A percentile compares a stretch with the other conserved stretches of the same genome.
phyloP scores from a whole-genome alignment of 2,329 filamentous ascomycete genomes.

The Penicillium sp. region DNA sequence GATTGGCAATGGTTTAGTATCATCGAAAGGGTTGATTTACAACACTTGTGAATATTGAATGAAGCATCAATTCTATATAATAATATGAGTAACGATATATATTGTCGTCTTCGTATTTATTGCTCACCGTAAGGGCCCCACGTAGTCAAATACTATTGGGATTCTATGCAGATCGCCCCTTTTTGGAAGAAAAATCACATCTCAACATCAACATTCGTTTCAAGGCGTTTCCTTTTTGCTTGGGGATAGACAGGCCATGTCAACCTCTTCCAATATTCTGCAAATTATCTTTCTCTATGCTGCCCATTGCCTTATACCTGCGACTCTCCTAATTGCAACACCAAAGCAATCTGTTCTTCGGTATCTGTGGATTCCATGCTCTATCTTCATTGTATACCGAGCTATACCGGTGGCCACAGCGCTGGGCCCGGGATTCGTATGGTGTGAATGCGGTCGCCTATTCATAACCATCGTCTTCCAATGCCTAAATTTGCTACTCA shows the following conservation, averaged over 20 bases:
- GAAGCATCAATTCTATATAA: neutral
- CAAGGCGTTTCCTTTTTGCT: neutral
- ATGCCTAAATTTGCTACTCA: slow-evolving; percentile 6
- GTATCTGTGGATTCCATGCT: slow-evolving; percentile 14
- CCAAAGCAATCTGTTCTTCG: slow-evolving; percentile 13
- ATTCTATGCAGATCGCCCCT: neutral
- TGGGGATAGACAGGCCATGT: neutral
- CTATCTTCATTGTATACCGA: slow-evolving; percentile 5
- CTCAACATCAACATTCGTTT: neutral
- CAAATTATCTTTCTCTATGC: slow-evolving; percentile 2
- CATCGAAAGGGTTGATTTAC: no score
- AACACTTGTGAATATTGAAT: no score
- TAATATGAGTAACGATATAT: neutral
- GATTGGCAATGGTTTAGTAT: no score
- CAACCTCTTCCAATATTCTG: neutral
- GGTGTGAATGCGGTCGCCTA: slow-evolving; percentile 11
- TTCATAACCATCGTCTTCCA: slow-evolving; percentile 14
- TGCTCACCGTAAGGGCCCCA: neutral
- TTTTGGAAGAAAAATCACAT: neutral
- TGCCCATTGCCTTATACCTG: slow-evolving; percentile 14
- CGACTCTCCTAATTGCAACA: slow-evolving; percentile 13
- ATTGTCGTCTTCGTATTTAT: neutral
- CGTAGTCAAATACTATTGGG: neutral
- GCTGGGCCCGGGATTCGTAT: slow-evolving; percentile 12
- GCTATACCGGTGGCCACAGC: slow-evolving; percentile 2